Percentiles rank a stretch among this genome's conserved stretches.
These are phyloP conservation scores for Chlamydomonas urium DNA, from an alignment of 139 green algal genomes.

Conservation along the genomic window DNA sequence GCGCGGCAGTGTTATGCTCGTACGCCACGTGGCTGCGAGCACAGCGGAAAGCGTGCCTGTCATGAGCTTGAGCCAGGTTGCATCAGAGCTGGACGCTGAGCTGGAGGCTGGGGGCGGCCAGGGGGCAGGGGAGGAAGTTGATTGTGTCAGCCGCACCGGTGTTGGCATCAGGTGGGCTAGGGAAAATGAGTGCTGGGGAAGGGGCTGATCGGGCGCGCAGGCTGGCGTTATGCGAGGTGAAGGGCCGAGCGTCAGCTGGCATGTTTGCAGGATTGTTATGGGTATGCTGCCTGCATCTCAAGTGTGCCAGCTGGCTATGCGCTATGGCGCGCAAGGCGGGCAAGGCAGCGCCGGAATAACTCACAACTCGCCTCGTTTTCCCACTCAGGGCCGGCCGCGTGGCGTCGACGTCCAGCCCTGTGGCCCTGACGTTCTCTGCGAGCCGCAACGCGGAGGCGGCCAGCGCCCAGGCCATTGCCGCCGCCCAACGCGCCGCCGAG, in stretches of 20 bases:
- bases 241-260: too few species aligned
- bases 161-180: constrained; percentile 15
- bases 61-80: not conserved
- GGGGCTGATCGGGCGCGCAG: not conserved
- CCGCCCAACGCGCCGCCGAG: too few species aligned
- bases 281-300: too few species aligned
- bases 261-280: too few species aligned
- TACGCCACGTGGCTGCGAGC: not conserved
- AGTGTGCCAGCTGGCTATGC: too few species aligned
- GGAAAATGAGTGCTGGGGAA: not conserved
- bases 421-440: constrained; percentile 19
- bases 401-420: not conserved
- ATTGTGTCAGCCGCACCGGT: constrained; percentile 27
- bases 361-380: not conserved
- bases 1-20: constrained; percentile 56
- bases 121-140: not conserved
- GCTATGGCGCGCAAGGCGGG: too few species aligned
- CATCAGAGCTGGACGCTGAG: not conserved
- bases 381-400: constrained; percentile 17
- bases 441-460: not conserved
- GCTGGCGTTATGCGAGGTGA: too few species aligned
- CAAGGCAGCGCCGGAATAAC: not conserved
- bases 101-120: not conserved
- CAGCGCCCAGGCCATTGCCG: too few species aligned
- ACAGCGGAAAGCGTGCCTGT: not conserved